phyloP scores from a whole-genome alignment of 192 early-diverging fungal species.

The Linnemannia elongata region DNA sequence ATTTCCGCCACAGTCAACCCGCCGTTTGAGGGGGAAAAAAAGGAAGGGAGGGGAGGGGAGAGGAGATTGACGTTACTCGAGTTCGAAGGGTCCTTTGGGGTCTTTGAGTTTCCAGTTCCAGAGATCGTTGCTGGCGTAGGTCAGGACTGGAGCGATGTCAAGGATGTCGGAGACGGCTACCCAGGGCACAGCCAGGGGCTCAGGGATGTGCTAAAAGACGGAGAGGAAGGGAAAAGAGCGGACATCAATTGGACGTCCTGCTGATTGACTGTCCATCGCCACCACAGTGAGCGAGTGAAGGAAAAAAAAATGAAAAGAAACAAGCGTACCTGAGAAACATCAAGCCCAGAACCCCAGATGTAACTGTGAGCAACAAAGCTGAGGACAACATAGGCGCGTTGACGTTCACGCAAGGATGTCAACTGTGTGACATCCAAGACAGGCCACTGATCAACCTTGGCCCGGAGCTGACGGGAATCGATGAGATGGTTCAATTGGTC shows the following conservation, averaged over 20 bases:
- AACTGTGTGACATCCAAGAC: constrained; percentile 72
- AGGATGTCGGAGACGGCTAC: constrained; percentile 75
- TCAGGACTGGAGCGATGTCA: constrained; percentile 86
- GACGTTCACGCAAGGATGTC: constrained; percentile 72
- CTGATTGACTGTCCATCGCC: neutral
- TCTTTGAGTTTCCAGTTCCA: constrained; percentile 93
- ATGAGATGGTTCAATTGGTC: constrained; percentile 82
- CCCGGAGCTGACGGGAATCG: constrained; percentile 74
- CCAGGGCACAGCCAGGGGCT: constrained; percentile 88
- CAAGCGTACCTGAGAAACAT: constrained; percentile 70
- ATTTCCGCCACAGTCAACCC: no score
- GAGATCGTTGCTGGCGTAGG: constrained; percentile 85
- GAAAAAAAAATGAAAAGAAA: neutral
- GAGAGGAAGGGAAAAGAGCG: neutral
- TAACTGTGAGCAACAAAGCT: constrained; percentile 91
- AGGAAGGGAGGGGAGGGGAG: constrained; percentile 2
- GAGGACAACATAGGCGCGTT: constrained; percentile 86
- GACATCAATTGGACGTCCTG: no score
- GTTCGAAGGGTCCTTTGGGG: constrained; percentile 73
- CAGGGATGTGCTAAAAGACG: constrained; percentile 73
- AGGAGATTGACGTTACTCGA: constrained; percentile 64
- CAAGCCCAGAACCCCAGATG: constrained; percentile 88
- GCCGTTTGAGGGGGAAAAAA: neutral
- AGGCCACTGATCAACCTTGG: constrained; percentile 69
- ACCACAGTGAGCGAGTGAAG: constrained; percentile 5